Conservation (phyloP, 1,139 yeast species). For the Debaryomyces udenii region DNA sequence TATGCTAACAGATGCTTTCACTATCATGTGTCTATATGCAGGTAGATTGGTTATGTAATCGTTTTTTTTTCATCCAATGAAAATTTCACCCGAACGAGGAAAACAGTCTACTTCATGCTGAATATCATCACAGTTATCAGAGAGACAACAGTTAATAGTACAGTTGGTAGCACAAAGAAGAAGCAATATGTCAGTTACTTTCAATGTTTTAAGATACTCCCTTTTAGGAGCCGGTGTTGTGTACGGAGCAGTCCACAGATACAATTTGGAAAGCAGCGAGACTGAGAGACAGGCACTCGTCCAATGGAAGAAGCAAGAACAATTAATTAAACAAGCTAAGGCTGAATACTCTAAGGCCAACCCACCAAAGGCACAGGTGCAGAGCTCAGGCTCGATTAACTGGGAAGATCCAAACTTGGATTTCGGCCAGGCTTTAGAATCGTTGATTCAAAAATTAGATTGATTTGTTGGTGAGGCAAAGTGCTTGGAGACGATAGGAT, state of each 20-base stretch:
- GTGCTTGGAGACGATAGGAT: not conserved
- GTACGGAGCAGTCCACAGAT: constrained; percentile 89
- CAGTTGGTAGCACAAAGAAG: not conserved
- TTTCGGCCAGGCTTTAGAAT: constrained; percentile 57
- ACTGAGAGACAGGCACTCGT: constrained; percentile 58
- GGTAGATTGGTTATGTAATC: constrained; percentile 8
- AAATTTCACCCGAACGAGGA: constrained; percentile 11
- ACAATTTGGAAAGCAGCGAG: constrained; percentile 63
- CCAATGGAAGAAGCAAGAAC: constrained; percentile 67
- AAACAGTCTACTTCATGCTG: not conserved
- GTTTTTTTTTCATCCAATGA: constrained; percentile 16
- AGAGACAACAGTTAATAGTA: not conserved
- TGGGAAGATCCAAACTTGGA: constrained; percentile 92
- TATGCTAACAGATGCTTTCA: too few relatives aligned
- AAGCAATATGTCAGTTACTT: constrained; percentile 32
- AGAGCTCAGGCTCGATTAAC: constrained; percentile 55
- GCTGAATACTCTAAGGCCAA: constrained; percentile 79
- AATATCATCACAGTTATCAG: not conserved
- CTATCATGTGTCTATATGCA: constrained; percentile 6
- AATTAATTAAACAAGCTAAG: constrained; percentile 85
- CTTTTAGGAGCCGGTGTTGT: constrained; percentile 87
- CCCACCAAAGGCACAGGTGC: constrained; percentile 41
- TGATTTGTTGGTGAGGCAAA: constrained; percentile 17
- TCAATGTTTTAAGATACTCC: constrained; percentile 87
- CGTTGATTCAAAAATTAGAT: constrained; percentile 47